Evolutionary conservation across 352 stramenopile species (phyloP).

Genomic region (Phytophthora kernoviae): DNA sequence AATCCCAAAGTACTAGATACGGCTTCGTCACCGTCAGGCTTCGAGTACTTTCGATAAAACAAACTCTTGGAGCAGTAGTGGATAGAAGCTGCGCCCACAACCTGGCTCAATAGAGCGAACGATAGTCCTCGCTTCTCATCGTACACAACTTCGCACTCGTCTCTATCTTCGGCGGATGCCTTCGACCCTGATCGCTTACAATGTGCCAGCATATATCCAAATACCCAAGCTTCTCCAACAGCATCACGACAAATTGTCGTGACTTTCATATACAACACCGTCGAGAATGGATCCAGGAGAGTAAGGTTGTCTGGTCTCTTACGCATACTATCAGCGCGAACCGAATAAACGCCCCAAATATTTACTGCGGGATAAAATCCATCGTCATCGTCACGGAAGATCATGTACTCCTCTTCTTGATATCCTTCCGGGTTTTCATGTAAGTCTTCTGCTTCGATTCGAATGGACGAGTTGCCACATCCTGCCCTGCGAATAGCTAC

Average conservation of each 20-base stretch:
- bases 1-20: neutral
- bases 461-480: constrained; percentile 11
- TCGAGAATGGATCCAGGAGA: constrained; percentile 23
- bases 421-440: neutral
- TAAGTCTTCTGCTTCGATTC: constrained; percentile 27
- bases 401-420: constrained; percentile 28
- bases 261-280: constrained; percentile 29
- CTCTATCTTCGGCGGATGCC: constrained; percentile 1
- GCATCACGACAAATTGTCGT: constrained; percentile 34
- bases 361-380: constrained; percentile 41
- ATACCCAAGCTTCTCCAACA: constrained; percentile 33
- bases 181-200: constrained; percentile 9
- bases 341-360: constrained; percentile 35
- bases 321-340: neutral
- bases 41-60: constrained; percentile 29
- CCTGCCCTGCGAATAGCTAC: constrained; percentile 20
- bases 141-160: constrained; percentile 26
- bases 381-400: constrained; percentile 34
- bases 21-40: neutral
- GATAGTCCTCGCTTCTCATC: constrained; percentile 25
- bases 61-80: constrained; percentile 31
- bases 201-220: constrained; percentile 24
- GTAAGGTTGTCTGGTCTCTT: constrained; percentile 19
- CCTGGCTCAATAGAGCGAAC: constrained; percentile 23
- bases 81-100: constrained; percentile 29